These are phyloP conservation scores for Actinomortierella ambigua DNA, from an alignment of 371 early-diverging fungal species.

Conservation along the genomic window DNA sequence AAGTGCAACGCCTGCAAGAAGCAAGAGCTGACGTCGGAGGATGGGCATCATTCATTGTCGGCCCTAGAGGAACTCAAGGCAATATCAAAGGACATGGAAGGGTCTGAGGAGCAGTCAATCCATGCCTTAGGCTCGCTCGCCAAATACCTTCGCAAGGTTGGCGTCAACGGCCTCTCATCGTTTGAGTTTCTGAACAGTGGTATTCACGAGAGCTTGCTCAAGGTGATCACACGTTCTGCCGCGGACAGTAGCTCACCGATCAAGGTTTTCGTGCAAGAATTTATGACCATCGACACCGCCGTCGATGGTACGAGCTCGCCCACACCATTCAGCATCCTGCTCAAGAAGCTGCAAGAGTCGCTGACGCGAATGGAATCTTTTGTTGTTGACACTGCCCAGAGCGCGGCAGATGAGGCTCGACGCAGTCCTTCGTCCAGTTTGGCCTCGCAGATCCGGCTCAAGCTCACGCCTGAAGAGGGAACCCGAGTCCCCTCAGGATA, in stretches of 20 bases:
- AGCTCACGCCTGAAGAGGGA: slow-evolving; percentile 59
- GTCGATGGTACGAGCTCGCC: neutral
- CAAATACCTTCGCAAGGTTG: slow-evolving; percentile 40
- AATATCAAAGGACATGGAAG: slow-evolving; percentile 15
- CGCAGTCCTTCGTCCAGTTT: slow-evolving; percentile 75
- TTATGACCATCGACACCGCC: slow-evolving; percentile 10
- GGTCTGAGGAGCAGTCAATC: slow-evolving; percentile 12
- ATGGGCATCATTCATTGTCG: slow-evolving; percentile 9
- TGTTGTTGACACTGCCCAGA: slow-evolving; percentile 60
- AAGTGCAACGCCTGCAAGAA: slow-evolving; percentile 5
- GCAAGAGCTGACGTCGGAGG: neutral
- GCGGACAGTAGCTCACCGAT: slow-evolving; percentile 14
- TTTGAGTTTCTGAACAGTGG: slow-evolving; percentile 85
- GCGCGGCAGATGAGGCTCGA: slow-evolving; percentile 32
- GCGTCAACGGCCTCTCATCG: slow-evolving; percentile 70
- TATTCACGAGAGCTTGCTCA: slow-evolving; percentile 60
- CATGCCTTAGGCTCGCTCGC: slow-evolving; percentile 24
- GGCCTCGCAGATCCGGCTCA: slow-evolving; percentile 73
- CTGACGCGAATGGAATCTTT: slow-evolving; percentile 76
- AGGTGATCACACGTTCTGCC: slow-evolving; percentile 53
- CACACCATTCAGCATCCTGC: slow-evolving; percentile 52
- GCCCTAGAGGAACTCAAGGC: slow-evolving; percentile 22
- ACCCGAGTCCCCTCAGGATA: slow-evolving; percentile 59
- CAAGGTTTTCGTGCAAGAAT: slow-evolving; percentile 22
- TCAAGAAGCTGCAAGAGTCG: slow-evolving; percentile 77